phyloP scores from a whole-genome alignment of 345 rosid genomes.

The Camelina hispida region DNA sequence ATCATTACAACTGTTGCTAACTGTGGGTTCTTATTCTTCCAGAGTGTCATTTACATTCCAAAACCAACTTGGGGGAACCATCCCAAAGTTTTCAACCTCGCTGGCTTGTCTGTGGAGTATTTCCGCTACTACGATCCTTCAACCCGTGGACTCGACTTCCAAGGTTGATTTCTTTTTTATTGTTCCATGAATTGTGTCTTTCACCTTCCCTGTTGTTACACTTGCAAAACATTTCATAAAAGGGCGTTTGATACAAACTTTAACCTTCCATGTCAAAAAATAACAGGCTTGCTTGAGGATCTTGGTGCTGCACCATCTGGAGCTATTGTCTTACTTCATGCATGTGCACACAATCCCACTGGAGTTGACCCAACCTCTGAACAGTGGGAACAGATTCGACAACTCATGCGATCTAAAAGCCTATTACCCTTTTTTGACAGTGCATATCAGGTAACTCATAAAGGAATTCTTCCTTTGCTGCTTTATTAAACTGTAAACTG shows the following conservation, averaged over 20 bases:
- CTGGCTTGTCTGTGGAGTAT: constrained; percentile 83
- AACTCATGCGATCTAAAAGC: constrained; percentile 70
- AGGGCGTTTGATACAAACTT: constrained; percentile 13
- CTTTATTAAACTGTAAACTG: background rate
- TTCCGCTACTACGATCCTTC: constrained; percentile 94
- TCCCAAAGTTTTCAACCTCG: constrained; percentile 79
- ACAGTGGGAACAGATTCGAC: constrained; percentile 93
- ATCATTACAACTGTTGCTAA: constrained; percentile 22
- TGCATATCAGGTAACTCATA: constrained; percentile 80
- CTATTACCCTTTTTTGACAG: constrained; percentile 93
- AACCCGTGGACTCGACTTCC: constrained; percentile 88
- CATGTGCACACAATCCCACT: constrained; percentile 98
- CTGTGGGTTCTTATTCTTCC: constrained; percentile 41
- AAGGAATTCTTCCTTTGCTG: constrained; percentile 2
- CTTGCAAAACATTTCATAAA: constrained; percentile 6
- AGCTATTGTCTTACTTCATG: constrained; percentile 93
- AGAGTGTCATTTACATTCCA: constrained; percentile 87
- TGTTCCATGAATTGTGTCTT: background rate
- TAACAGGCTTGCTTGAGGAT: constrained; percentile 80
- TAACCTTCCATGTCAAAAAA: constrained; percentile 22
- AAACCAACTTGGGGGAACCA: constrained; percentile 99
- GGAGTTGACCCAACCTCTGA: constrained; percentile 93
- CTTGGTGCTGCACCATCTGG: constrained; percentile 87
- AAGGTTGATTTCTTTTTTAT: constrained; percentile 48
- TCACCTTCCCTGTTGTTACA: background rate